Base-by-base conservation (phyloP, 2,329 filamentous ascomycete species). In the Teratosphaeria destructans region DNA sequence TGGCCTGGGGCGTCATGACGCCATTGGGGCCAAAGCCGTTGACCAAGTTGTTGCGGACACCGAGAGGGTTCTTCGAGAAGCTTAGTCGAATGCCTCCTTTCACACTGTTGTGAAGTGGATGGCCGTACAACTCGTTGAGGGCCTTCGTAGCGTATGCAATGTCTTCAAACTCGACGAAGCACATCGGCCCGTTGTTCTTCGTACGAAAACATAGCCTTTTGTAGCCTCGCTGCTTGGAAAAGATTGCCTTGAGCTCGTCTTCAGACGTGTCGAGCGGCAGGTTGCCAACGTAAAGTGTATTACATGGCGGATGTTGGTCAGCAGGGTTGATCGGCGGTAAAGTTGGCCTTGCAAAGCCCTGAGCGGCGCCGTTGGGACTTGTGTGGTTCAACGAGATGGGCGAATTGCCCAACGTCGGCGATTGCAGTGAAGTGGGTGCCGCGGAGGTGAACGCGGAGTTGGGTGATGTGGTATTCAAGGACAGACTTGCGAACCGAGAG, bases 281-380 rank as follows among this genome's bases (percentile, higher is more conserved):
- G 69, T 99, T 97, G n/a, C 94, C 93, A 23, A 99, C 93, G 70
- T 99, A 97, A 6, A 99, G 81, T 0, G 94, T 99, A 71, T 99
- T 97, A 81, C 94, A 97, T 0, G 94, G 94, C 1, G 93, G 93
- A 67, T 97, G 96, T 74, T 96, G 89, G 70, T 99, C 93, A 12
- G 93, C 92, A 0, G 92, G 93, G 66, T 97, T 97, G 62, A 90
- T 89, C 0, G 92, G 88, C 14, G 93, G 93, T 63, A 90, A 89
- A 62, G 86, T 87, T 63, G 85, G 84, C 68, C 79, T 81, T 63
- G 77, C 79, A 65, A 82, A 88, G 64, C 83, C 78, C 64, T 82
- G 81, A 67, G 81, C 87, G 60, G 78, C 78, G 54, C 78, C 75
- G 57, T 78, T 81, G 14, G 76, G 72, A 6, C 74, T 75, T 6